Evolutionary conservation across 371 early-diverging fungal species (phyloP).

Genomic region (Circinella umbellata): DNA sequence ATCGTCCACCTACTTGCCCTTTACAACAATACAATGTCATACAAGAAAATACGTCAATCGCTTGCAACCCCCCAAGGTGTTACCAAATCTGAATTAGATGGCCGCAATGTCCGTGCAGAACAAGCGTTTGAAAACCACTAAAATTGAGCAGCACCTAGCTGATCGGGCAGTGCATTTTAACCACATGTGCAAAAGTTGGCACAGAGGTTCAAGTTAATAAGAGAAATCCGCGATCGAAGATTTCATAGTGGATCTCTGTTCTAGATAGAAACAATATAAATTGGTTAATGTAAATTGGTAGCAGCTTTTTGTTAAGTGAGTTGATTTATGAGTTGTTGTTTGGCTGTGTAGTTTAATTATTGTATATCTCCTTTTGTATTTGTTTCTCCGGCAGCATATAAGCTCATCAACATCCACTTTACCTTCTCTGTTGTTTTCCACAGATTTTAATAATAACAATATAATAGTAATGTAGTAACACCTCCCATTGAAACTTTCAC

Average conservation of each 20-base stretch:
- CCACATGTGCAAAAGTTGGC: slow-evolving; percentile 11
- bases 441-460: too few relatives aligned
- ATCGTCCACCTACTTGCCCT: slow-evolving; percentile 6
- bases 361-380: slow-evolving; percentile 1
- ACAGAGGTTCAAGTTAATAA: not conserved
- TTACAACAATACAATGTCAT: not conserved
- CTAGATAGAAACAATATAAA: not conserved
- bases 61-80: not conserved
- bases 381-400: not conserved
- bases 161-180: not conserved
- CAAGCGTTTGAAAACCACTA: not conserved
- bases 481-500: too few relatives aligned
- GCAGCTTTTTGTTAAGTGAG: not conserved
- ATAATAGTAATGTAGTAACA: too few relatives aligned
- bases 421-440: too few relatives aligned
- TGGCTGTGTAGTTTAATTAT: slow-evolving; percentile 1
- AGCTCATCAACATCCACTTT: too few relatives aligned
- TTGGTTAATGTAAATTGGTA: too few relatives aligned
- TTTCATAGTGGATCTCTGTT: slow-evolving; percentile 1
- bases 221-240: slow-evolving; percentile 3
- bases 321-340: not conserved
- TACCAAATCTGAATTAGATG: slow-evolving; percentile 5
- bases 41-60: slow-evolving; percentile 3
- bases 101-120: not conserved
- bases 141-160: not conserved